Conservation (phyloP, 2,329 filamentous ascomycete species). For the Pseudogymnoascus sp. region DNA sequence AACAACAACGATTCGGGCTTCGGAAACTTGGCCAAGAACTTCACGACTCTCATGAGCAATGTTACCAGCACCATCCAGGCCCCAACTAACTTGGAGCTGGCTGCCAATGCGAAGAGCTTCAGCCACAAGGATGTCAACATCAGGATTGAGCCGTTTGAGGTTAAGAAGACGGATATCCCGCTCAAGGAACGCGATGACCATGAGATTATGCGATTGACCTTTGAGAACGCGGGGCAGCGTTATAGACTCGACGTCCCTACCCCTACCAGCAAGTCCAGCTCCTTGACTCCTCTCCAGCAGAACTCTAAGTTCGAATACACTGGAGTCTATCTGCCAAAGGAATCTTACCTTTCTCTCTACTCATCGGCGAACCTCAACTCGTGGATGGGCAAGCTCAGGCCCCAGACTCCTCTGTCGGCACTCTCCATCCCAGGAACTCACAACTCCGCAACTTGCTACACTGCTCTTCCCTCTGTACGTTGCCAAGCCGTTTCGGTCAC, state of each 20-base stretch:
- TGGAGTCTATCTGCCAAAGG: constrained; percentile 53
- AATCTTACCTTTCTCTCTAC: constrained; percentile 55
- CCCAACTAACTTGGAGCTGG: constrained; percentile 21
- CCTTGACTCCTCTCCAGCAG: constrained; percentile 50
- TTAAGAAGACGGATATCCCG: constrained; percentile 54
- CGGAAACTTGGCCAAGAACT: constrained; percentile 37
- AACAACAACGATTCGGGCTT: constrained; percentile 24
- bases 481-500: constrained; percentile 76
- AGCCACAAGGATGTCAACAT: constrained; percentile 56
- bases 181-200: constrained; percentile 47
- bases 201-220: constrained; percentile 66
- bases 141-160: constrained; percentile 59
- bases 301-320: constrained; percentile 52
- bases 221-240: constrained; percentile 55
- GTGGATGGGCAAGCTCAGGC: constrained; percentile 75
- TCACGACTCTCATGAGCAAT: constrained; percentile 38
- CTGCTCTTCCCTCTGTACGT: constrained; percentile 82
- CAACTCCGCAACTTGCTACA: constrained; percentile 81
- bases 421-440: constrained; percentile 93
- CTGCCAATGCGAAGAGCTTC: constrained; percentile 52
- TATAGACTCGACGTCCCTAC: constrained; percentile 71
- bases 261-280: constrained; percentile 48
- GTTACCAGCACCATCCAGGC: constrained; percentile 29
- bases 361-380: constrained; percentile 59
- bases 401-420: constrained; percentile 65